These are phyloP conservation scores for Penicillium goetzii DNA, from an alignment of 495 filamentous ascomycete species.

Conservation along the genomic window DNA sequence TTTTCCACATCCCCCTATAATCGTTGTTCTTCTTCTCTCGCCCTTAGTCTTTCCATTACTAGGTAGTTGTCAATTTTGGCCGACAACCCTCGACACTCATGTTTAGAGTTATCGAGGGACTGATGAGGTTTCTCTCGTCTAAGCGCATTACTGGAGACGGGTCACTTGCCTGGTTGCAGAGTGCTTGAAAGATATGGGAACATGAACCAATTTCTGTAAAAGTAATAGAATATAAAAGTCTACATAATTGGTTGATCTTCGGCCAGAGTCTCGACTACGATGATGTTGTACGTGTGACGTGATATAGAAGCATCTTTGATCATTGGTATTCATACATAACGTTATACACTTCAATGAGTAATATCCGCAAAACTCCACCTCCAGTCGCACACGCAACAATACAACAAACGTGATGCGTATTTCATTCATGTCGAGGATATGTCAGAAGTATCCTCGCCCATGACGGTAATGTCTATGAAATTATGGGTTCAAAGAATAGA, in stretches of 20 bases:
- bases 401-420: not conserved
- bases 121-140: no score
- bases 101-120: no score
- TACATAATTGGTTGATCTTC: no score
- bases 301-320: not conserved
- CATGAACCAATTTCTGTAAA: no score
- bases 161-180: no score
- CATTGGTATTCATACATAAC: constrained; percentile 3
- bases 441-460: constrained; percentile 3
- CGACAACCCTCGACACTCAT: no score
- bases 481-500: not conserved
- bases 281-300: not conserved
- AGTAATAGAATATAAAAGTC: no score
- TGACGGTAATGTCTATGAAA: not conserved
- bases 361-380: not conserved
- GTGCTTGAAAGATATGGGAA: no score
- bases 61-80: no score
- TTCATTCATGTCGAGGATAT: not conserved
- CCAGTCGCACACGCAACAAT: not conserved
- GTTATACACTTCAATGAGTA: not conserved
- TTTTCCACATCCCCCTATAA: not conserved
- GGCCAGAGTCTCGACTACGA: not conserved
- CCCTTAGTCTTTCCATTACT: no score
- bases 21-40: constrained; percentile 6
- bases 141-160: no score